Percentiles rank a stretch among this genome's conserved stretches.
These are phyloP conservation scores for Berkeleyomyces basicola DNA, from an alignment of 2,329 filamentous ascomycete species.

Conservation along the genomic window DNA sequence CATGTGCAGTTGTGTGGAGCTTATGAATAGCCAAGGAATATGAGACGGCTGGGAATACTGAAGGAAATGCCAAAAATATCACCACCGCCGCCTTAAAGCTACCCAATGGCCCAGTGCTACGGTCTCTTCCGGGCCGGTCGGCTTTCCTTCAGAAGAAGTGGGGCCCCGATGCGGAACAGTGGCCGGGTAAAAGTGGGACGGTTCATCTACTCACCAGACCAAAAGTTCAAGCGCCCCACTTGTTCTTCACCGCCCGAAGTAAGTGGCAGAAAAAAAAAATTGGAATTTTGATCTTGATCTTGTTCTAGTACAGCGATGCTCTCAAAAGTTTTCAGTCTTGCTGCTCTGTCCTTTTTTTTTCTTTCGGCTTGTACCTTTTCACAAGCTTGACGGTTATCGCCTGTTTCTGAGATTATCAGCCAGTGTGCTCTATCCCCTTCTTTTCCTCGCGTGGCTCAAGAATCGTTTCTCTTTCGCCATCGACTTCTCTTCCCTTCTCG, in stretches of 20 bases:
- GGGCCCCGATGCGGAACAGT: no score
- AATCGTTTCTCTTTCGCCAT: background rate
- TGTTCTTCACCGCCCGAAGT: conserved; percentile 22
- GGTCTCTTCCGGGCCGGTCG: no score
- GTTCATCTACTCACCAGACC: background rate
- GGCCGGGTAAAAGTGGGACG: background rate
- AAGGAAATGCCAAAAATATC: no score
- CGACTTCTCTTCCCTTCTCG: conserved; percentile 3
- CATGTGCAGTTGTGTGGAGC: conserved; percentile 44
- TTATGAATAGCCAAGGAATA: conserved; percentile 28
- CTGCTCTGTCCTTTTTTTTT: background rate
- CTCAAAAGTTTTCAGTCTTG: background rate
- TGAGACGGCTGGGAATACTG: background rate
- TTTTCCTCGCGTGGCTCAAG: background rate
- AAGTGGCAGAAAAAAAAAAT: conserved; percentile 18
- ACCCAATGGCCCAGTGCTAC: no score
- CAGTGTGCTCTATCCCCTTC: background rate
- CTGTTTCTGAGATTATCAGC: background rate
- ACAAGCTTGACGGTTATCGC: background rate
- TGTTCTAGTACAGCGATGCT: conserved; percentile 2
- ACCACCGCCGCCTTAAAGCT: no score
- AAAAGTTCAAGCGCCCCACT: background rate
- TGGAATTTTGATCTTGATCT: conserved; percentile 9
- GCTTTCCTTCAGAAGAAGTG: background rate
- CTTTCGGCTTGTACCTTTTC: background rate